Evolutionary conservation across 345 rosid genomes (phyloP).

Genomic region (Boechera stricta): DNA sequence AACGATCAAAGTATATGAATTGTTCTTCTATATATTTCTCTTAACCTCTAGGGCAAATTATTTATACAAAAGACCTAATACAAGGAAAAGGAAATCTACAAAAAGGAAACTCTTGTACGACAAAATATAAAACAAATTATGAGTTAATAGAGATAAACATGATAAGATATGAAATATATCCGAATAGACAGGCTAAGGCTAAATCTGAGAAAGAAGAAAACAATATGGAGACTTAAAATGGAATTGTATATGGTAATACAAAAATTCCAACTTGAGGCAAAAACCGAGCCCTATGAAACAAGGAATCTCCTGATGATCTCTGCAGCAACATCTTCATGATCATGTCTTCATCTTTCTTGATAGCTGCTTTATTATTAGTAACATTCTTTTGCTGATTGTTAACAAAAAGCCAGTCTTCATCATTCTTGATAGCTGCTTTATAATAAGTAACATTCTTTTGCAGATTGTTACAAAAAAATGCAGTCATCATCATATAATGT

Average conservation of each 20-base stretch:
- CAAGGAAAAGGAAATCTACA: not conserved
- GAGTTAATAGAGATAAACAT: not conserved
- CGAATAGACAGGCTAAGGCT: not conserved
- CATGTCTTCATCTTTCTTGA: conserved; percentile 19
- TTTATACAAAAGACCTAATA: not conserved
- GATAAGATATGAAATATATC: not conserved
- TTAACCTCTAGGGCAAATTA: not conserved
- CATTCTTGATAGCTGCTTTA: no score
- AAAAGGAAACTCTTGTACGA: not conserved
- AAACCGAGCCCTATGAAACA: conserved; percentile 48
- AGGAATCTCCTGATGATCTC: not conserved
- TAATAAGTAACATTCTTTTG: not conserved
- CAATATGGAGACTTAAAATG: conserved; percentile 41
- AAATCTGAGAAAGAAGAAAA: not conserved
- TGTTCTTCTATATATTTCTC: not conserved
- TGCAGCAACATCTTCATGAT: conserved; percentile 10
- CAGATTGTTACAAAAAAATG: conserved; percentile 47
- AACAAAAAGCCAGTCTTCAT: no score
- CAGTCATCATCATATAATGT: conserved; percentile 34
- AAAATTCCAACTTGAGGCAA: conserved; percentile 49
- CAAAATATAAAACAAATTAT: not conserved
- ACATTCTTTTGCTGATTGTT: conserved; percentile 2
- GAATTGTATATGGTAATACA: conserved; percentile 63
- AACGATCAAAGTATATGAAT: not conserved
- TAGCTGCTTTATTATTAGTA: not conserved